These are phyloP conservation scores for Cinnamomum micranthum DNA, from an alignment of 164 flowering plant species.

Conservation along the genomic window DNA sequence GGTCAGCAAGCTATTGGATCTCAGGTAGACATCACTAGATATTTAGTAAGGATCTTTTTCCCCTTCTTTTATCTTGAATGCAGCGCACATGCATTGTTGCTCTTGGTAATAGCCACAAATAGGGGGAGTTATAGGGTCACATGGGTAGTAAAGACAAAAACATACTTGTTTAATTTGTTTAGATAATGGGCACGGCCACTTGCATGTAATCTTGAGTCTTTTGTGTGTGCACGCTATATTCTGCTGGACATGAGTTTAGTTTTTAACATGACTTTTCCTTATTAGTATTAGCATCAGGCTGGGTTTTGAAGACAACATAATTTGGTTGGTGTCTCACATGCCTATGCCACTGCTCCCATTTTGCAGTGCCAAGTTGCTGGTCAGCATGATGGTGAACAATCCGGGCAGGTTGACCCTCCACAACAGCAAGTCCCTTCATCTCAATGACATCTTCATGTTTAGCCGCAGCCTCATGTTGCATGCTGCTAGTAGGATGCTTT, in stretches of 20 bases:
- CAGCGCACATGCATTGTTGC: not conserved
- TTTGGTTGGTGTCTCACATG: not conserved
- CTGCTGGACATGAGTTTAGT: not conserved
- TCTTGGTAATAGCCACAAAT: not conserved
- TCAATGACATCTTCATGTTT: not conserved
- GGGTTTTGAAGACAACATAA: not conserved
- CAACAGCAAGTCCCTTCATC: conserved; percentile 11
- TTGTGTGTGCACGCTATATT: not conserved
- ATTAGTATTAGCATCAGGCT: not conserved
- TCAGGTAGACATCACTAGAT: conserved; percentile 7
- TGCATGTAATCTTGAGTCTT: not conserved
- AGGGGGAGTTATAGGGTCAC: not conserved
- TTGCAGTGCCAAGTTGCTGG: conserved; percentile 16
- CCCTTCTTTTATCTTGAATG: too few relatives aligned
- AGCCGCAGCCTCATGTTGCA: not conserved
- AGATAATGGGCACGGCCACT: not conserved
- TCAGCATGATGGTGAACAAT: conserved; percentile 8
- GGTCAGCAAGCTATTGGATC: conserved; percentile 16
- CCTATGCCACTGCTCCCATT: not conserved
- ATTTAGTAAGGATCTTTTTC: not conserved
- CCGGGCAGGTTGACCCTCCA: conserved; percentile 5
- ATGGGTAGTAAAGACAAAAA: not conserved
- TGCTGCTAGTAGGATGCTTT: not conserved
- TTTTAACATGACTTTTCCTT: not conserved
- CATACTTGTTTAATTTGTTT: too few relatives aligned